Evolutionary conservation across 345 rosid genomes (phyloP).

Genomic region (Linum trigynum): DNA sequence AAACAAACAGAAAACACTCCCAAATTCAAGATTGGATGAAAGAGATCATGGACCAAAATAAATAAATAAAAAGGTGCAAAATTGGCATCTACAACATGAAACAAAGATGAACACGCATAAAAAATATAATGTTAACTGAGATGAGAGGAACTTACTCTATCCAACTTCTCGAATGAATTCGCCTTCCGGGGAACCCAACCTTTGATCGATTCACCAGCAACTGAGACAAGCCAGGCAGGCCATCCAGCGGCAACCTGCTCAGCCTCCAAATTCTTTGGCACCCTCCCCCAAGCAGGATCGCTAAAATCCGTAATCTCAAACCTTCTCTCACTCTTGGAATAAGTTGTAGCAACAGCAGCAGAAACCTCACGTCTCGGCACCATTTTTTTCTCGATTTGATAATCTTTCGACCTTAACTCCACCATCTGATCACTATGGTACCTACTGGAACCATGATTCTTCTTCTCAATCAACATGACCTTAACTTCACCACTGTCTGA

Average conservation of each 20-base stretch:
- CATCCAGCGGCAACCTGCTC: constrained; percentile 78
- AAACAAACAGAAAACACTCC: too few species aligned
- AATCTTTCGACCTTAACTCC: constrained; percentile 28
- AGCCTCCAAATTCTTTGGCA: constrained; percentile 35
- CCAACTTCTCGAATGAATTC: constrained; percentile 61
- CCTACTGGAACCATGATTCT: constrained; percentile 36
- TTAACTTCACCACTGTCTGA: constrained; percentile 38
- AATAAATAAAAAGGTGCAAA: background rate
- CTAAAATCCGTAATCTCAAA: constrained; percentile 19
- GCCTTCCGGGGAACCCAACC: constrained; percentile 80
- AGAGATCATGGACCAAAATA: background rate
- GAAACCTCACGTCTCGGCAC: constrained; percentile 10
- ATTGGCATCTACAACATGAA: too few species aligned
- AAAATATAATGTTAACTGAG: background rate
- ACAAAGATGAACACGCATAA: background rate
- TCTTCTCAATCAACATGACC: constrained; percentile 47
- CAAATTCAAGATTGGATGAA: too few species aligned
- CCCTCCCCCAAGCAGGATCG: constrained; percentile 29
- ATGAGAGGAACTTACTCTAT: constrained; percentile 45
- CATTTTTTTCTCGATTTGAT: constrained; percentile 21
- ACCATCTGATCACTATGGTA: constrained; percentile 32
- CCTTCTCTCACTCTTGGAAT: constrained; percentile 10
- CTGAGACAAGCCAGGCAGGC: constrained; percentile 82
- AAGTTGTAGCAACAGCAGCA: constrained; percentile 9
- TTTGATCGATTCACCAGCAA: constrained; percentile 70